phyloP scores from a whole-genome alignment of 148 eudicot species.

The Spergularia bocconei region DNA sequence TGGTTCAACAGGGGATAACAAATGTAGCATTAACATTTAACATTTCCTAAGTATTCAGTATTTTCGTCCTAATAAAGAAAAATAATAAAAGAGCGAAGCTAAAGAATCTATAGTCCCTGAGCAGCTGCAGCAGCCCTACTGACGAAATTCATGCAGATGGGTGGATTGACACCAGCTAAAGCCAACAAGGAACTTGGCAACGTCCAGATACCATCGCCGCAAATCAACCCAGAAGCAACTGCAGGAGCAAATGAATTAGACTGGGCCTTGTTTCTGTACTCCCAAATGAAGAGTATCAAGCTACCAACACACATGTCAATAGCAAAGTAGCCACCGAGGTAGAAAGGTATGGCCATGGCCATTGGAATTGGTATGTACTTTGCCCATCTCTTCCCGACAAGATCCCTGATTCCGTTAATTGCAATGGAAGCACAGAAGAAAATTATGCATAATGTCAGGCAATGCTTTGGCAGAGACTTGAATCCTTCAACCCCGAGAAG shows the following conservation, averaged over 20 bases:
- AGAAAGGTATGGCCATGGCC: slow-evolving; percentile 85
- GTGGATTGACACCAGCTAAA: slow-evolving; percentile 54
- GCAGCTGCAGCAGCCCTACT: slow-evolving; percentile 17
- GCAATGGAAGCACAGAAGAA: slow-evolving; percentile 50
- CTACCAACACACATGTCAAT: slow-evolving; percentile 78
- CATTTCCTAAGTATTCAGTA: too few species aligned
- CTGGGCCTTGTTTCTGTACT: slow-evolving; percentile 38
- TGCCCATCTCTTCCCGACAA: slow-evolving; percentile 31
- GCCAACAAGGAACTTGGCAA: slow-evolving; percentile 64
- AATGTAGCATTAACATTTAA: too few species aligned
- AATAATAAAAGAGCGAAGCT: not conserved
- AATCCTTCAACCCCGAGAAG: slow-evolving; percentile 62
- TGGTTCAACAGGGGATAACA: too few species aligned
- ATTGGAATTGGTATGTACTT: slow-evolving; percentile 64
- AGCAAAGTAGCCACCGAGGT: slow-evolving; percentile 61
- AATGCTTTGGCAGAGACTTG: slow-evolving; percentile 53
- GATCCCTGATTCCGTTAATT: slow-evolving; percentile 45
- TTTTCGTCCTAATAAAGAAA: too few species aligned
- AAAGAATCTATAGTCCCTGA: not conserved
- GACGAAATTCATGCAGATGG: slow-evolving; percentile 65
- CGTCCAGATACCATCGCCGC: slow-evolving; percentile 82
- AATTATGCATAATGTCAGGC: slow-evolving; percentile 48
- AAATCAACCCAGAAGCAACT: slow-evolving; percentile 76
- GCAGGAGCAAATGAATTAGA: slow-evolving; percentile 62
- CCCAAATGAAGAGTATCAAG: slow-evolving; percentile 57